phyloP scores from a whole-genome alignment of 371 early-diverging fungal species.

The Mortierella sp. region DNA sequence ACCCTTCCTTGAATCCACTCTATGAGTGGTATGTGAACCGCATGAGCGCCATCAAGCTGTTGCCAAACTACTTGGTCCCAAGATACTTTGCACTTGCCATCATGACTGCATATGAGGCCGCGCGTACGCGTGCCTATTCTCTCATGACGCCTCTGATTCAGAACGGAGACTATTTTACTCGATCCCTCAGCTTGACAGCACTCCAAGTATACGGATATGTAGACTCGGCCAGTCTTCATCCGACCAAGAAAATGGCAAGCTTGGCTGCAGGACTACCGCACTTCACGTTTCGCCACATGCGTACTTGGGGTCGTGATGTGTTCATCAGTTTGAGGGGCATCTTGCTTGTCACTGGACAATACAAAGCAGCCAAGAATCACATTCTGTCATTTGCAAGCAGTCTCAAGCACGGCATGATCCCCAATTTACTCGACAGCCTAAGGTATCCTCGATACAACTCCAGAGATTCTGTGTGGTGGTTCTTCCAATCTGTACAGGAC shows the following conservation, averaged over 20 bases:
- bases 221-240: constrained; percentile 82
- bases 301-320: constrained; percentile 98
- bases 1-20: constrained; percentile 63
- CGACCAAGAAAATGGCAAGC: constrained; percentile 65
- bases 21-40: constrained; percentile 82
- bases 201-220: constrained; percentile 86
- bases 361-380: constrained; percentile 82
- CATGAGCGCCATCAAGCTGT: constrained; percentile 68
- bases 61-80: constrained; percentile 89
- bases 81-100: constrained; percentile 92
- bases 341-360: constrained; percentile 84
- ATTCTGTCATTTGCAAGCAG: constrained; percentile 91
- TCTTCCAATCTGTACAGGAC: constrained; percentile 88
- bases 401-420: constrained; percentile 92
- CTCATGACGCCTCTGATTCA: constrained; percentile 72
- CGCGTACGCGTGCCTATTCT: constrained; percentile 67
- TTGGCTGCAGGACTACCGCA: constrained; percentile 98
- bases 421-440: constrained; percentile 92
- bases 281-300: constrained; percentile 92
- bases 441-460: constrained; percentile 94
- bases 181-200: constrained; percentile 78
- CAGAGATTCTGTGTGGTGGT: constrained; percentile 97
- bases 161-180: constrained; percentile 73
- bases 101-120: constrained; percentile 79
- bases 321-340: constrained; percentile 92